Conservation (phyloP, 345 rosid species). For the Arabis alpina region DNA sequence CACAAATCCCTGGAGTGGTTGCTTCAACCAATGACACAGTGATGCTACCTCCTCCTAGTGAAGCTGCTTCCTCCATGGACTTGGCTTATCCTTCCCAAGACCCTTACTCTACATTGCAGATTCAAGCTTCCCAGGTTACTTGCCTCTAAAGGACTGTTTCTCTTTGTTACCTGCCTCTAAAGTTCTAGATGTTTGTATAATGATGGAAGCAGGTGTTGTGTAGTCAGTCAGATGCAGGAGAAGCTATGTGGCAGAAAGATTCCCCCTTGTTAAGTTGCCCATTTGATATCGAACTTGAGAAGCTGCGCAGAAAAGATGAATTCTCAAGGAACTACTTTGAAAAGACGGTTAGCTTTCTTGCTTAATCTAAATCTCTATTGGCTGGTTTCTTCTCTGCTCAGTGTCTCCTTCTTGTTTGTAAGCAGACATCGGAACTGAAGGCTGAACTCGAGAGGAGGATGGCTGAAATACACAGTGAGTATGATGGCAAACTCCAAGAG, state of each 20-base stretch:
- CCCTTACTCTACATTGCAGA: conserved; percentile 18
- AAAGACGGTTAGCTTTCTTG: conserved; percentile 22
- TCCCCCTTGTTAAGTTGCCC: neutral
- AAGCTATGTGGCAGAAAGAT: neutral
- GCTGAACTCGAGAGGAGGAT: conserved; percentile 31
- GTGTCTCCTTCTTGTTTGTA: conserved; percentile 14
- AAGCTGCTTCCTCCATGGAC: neutral
- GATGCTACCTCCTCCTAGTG: too few species aligned
- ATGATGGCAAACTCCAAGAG: conserved; percentile 20
- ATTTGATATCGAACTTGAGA: conserved; percentile 31
- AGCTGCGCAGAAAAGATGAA: conserved; percentile 28
- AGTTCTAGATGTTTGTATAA: too few species aligned
- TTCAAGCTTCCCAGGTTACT: conserved; percentile 31
- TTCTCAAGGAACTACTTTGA: conserved; percentile 3
- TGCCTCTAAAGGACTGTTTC: neutral
- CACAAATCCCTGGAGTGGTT: too few species aligned
- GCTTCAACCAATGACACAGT: too few species aligned
- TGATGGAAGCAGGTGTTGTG: too few species aligned
- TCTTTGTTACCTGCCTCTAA: conserved; percentile 1
- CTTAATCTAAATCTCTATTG: neutral
- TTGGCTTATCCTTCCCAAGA: neutral
- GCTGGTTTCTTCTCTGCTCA: conserved; percentile 11
- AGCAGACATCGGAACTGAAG: conserved; percentile 26
- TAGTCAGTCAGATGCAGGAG: too few species aligned
- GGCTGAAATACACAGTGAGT: conserved; percentile 31